Evolutionary conservation across 2,329 filamentous ascomycete species (phyloP).

Genomic region (Sarocladium brachiariae): DNA sequence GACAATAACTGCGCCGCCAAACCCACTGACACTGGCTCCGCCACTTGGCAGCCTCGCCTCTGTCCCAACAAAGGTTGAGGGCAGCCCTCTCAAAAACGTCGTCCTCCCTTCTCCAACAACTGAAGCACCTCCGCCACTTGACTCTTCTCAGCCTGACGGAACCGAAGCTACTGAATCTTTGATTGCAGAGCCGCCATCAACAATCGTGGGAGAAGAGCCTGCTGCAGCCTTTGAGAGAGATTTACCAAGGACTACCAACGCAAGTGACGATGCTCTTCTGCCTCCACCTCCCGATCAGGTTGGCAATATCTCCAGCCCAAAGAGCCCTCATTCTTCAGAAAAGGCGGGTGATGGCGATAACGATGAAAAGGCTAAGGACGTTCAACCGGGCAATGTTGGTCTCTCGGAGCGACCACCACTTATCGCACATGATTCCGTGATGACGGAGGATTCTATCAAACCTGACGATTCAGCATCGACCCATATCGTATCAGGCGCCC

Average conservation of each 20-base stretch:
- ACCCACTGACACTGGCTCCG: constrained; percentile 25
- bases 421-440: constrained; percentile 23
- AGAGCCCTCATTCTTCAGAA: constrained; percentile 19
- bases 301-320: constrained; percentile 30
- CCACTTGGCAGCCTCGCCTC: constrained; percentile 20
- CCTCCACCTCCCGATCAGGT: constrained; percentile 33
- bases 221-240: constrained; percentile 20
- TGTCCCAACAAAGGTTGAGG: constrained; percentile 33
- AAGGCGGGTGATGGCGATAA: constrained; percentile 22
- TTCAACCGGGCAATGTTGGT: constrained; percentile 16
- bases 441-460: constrained; percentile 31
- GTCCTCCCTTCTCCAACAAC: constrained; percentile 37
- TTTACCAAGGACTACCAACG: constrained; percentile 13
- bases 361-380: constrained; percentile 21
- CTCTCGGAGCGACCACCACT: constrained; percentile 18
- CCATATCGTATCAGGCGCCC: constrained; percentile 22
- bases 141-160: constrained; percentile 8
- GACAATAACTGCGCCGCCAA: constrained; percentile 17
- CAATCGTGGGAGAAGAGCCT: constrained; percentile 23
- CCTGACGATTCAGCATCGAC: constrained; percentile 32
- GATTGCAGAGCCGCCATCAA: constrained; percentile 25
- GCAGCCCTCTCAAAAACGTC: constrained; percentile 48
- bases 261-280: constrained; percentile 18
- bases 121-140: neutral
- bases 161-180: constrained; percentile 15